Conservation (phyloP, 257 asterid genomes). For the Gentiana straminea region DNA sequence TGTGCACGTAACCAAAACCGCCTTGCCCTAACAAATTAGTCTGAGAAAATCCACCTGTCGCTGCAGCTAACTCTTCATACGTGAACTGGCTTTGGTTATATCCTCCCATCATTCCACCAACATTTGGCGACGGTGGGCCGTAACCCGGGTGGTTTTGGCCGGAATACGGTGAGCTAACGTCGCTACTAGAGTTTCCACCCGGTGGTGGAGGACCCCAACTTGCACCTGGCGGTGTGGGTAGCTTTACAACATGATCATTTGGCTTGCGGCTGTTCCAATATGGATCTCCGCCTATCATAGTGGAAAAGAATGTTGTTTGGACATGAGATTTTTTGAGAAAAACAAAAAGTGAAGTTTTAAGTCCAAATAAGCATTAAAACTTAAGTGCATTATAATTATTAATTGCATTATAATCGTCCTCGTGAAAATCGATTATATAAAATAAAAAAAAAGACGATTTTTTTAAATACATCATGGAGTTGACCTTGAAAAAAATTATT, state of each 20-base stretch:
- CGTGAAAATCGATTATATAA: too few species aligned
- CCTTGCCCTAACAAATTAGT: conserved; percentile 76
- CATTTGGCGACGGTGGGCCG: conserved; percentile 25
- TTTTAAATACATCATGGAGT: too few species aligned
- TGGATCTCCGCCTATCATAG: conserved; percentile 13
- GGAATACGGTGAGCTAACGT: conserved; percentile 26
- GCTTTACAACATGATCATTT: conserved; percentile 20
- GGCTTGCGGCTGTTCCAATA: conserved; percentile 17
- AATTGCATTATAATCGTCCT: too few species aligned
- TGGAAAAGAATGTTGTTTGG: neutral
- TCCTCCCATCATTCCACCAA: conserved; percentile 21
- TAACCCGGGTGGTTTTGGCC: conserved; percentile 18
- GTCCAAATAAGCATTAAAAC: too few species aligned
- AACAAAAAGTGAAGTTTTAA: too few species aligned
- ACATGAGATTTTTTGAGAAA: too few species aligned
- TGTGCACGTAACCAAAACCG: conserved; percentile 82
- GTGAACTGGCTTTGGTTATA: conserved; percentile 40
- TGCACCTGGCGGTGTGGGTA: conserved; percentile 21
- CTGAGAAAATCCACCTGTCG: conserved; percentile 53
- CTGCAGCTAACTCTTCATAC: conserved; percentile 55
- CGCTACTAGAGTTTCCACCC: conserved; percentile 21
- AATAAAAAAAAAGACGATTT: too few species aligned
- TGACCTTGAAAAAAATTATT: too few species aligned
- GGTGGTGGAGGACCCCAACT: conserved; percentile 24
- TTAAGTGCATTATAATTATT: too few species aligned